phyloP scores from a whole-genome alignment of 140 eudicot species.

The Oenanthe javanica region DNA sequence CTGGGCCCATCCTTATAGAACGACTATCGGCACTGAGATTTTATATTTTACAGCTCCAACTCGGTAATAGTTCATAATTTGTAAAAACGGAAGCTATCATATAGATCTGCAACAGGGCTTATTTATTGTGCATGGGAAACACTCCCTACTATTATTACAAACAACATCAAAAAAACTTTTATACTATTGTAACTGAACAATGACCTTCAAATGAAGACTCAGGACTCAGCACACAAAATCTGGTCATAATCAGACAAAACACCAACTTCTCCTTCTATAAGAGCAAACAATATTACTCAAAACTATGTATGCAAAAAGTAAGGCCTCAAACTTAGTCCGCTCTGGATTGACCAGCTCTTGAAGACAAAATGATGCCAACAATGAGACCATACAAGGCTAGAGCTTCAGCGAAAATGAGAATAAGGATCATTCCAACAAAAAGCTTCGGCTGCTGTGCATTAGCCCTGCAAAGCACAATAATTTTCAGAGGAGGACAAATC shows the following conservation, averaged over 20 bases:
- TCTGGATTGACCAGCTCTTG: conserved; percentile 74
- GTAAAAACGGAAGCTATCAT: background rate
- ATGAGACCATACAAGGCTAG: conserved; percentile 63
- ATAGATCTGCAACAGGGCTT: background rate
- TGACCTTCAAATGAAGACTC: background rate
- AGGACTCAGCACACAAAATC: background rate
- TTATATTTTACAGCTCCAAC: background rate
- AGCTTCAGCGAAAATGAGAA: conserved; percentile 65
- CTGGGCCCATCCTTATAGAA: background rate
- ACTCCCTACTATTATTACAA: background rate
- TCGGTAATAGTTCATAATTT: background rate
- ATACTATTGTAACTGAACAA: background rate
- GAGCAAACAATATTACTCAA: background rate
- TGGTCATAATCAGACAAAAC: background rate
- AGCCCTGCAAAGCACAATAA: conserved; percentile 37
- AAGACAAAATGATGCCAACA: conserved; percentile 66
- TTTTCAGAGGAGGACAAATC: background rate
- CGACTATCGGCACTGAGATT: background rate
- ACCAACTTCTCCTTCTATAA: background rate
- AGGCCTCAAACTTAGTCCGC: conserved; percentile 35
- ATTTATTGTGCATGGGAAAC: background rate
- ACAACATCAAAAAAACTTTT: background rate
- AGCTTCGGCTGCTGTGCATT: conserved; percentile 74
- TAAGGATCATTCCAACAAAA: conserved; percentile 70
- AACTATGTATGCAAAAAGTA: background rate